Percentiles rank a stretch among this genome's conserved stretches.
These are phyloP conservation scores for Metarhizium guizhouense DNA, from an alignment of 2,329 filamentous ascomycete species.

Conservation along the genomic window DNA sequence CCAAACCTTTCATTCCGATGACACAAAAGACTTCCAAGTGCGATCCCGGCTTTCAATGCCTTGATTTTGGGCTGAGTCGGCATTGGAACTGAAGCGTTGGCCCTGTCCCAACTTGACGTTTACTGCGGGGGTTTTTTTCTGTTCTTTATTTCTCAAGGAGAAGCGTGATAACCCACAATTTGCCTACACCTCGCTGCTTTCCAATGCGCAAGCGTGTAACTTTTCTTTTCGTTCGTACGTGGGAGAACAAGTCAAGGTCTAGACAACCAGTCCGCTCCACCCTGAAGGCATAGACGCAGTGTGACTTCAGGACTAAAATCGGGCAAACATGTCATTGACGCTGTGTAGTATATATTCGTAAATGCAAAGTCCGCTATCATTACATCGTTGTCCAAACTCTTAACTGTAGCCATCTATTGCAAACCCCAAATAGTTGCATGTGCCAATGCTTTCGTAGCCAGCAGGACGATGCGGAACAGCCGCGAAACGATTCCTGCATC, in stretches of 20 bases:
- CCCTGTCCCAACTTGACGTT: not conserved
- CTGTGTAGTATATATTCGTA: not conserved
- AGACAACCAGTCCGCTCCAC: conserved; percentile 62
- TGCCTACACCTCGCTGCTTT: conserved; percentile 53
- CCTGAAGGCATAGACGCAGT: conserved; percentile 48
- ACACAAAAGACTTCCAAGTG: not conserved
- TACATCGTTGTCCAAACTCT: not conserved
- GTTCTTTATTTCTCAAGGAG: not conserved
- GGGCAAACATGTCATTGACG: conserved; percentile 42
- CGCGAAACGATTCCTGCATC: not conserved
- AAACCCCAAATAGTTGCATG: not conserved
- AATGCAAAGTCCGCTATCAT: not conserved
- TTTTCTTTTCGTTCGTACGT: conserved; percentile 50
- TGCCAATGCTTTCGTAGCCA: too few species aligned
- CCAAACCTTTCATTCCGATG: not conserved
- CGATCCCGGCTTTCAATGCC: not conserved
- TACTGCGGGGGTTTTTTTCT: not conserved
- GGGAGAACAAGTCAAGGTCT: conserved; percentile 55
- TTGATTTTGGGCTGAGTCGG: not conserved
- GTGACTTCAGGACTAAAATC: conserved; percentile 55
- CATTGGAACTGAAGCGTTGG: not conserved
- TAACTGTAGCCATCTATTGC: not conserved
- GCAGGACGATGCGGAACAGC: not conserved
- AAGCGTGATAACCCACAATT: conserved; percentile 36
- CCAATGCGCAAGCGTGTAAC: conserved; percentile 50